Evolutionary conservation across 768 basidiomycete species (phyloP), one percentile per base, ranked within the genome.

Genomic region (Termitomyces heimii): DNA sequence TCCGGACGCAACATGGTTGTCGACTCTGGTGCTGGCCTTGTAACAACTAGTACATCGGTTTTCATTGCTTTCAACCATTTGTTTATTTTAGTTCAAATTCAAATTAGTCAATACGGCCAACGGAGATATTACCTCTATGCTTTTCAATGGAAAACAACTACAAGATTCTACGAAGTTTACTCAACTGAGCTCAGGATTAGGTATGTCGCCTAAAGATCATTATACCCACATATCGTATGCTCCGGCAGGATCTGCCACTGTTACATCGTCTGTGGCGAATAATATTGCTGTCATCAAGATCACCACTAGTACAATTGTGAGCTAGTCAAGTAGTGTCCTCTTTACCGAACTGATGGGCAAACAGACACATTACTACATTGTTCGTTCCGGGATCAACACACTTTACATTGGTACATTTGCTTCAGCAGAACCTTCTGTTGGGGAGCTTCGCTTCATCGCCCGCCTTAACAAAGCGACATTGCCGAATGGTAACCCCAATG

Each of bases 381-480:
- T 75, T 20, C 71, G 69, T 14, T 75, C 72, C 28, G 78, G 76
- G 18, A 66, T 68, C 54, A 77, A 77, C 60, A 78, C 77, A 2
- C 55, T 79, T 13, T 78, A 77, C 61, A 75, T 79, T 56, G 78
- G 75, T 8, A 79, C 78, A 6, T 77, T 69, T 57, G 73, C 73
- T 18, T 74, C 77, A 7, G 75, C 77, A 14, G 77, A 81, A 60
- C 78, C 79, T 1, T 60, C 60, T 35, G 75, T 81, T 20, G 79
- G 79, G 20, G 78, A 80, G 56, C 68, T 80, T 54, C 74, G 78
- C 28, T 75, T 77, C 64, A 77, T 81, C 57, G 77, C 77, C 16
- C 77, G 79, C 34, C 70, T 81, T 22, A 71, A 68, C 13, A 76
- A 72, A 55, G 66, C 74, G 8, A 65, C 71, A 2, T 62, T 79